phyloP scores from a whole-genome alignment of 257 asterid genomes.

The Solanum stenotomum region DNA sequence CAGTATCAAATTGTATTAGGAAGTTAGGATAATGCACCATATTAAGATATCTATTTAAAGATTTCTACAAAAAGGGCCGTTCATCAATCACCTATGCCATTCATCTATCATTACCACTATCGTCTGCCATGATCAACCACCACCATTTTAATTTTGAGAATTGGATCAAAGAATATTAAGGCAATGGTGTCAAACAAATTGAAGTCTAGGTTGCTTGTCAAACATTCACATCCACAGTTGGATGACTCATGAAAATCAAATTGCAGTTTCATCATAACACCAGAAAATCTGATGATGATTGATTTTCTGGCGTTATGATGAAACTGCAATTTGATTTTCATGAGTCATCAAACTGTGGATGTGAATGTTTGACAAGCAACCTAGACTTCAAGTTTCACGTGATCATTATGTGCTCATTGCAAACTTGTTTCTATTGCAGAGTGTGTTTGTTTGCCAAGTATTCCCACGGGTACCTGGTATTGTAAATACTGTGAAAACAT shows the following conservation, averaged over 20 bases:
- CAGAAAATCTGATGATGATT: not conserved
- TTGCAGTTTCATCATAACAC: not conserved
- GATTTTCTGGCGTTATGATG: not conserved
- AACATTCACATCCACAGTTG: not conserved
- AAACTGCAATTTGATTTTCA: not conserved
- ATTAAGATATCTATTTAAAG: too few species aligned
- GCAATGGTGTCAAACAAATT: not conserved
- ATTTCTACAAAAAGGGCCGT: too few species aligned
- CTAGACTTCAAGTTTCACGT: not conserved
- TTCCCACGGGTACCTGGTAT: constrained; percentile 69
- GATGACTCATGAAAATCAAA: not conserved
- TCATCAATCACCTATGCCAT: too few species aligned
- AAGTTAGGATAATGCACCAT: not conserved
- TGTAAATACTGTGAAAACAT: constrained; percentile 60
- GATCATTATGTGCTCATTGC: not conserved
- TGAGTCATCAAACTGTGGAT: not conserved
- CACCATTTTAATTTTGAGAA: not conserved
- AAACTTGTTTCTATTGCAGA: constrained; percentile 28
- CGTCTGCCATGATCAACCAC: too few species aligned
- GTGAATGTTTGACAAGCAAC: not conserved
- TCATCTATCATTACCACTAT: too few species aligned
- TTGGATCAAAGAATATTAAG: not conserved
- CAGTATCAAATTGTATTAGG: not conserved
- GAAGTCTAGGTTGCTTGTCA: not conserved
- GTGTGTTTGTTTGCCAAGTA: constrained; percentile 40